These are phyloP conservation scores for Coniophora puteana DNA, from an alignment of 1,284 basidiomycete species.

Conservation along the genomic window DNA sequence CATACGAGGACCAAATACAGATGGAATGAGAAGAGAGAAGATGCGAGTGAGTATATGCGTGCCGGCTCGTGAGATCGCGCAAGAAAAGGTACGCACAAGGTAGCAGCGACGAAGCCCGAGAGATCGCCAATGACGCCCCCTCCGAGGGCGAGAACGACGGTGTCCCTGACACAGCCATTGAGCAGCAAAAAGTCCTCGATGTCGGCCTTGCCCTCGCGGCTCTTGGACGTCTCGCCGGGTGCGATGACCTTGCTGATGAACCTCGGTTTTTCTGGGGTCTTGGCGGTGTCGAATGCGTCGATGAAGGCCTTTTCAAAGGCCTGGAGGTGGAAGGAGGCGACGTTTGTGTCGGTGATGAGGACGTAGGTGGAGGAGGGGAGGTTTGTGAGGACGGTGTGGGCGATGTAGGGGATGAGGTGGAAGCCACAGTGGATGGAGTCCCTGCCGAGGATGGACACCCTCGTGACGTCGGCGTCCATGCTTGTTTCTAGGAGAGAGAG, in stretches of 20 bases:
- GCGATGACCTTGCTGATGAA: conserved; percentile 81
- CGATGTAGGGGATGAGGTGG: conserved; percentile 85
- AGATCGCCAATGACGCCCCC: conserved; percentile 97
- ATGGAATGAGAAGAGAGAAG: conserved; percentile 14
- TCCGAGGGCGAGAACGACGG: conserved; percentile 90
- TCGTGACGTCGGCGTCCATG: conserved; percentile 42
- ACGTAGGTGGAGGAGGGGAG: conserved; percentile 89
- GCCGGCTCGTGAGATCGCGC: conserved; percentile 1
- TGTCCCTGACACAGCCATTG: conserved; percentile 90
- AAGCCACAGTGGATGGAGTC: conserved; percentile 92
- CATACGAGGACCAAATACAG: conserved; percentile 17
- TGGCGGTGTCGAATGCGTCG: conserved; percentile 23
- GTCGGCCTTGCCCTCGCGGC: conserved; percentile 86
- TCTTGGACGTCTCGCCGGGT: conserved; percentile 93
- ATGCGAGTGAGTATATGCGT: neutral
- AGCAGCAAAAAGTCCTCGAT: conserved; percentile 94
- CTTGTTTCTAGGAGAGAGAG: conserved; percentile 9
- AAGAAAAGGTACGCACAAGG: conserved; percentile 70
- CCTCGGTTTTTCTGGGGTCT: conserved; percentile 44
- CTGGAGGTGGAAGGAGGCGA: conserved; percentile 76
- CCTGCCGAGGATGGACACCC: conserved; percentile 83
- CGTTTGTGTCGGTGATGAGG: conserved; percentile 89
- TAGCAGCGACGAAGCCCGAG: conserved; percentile 94
- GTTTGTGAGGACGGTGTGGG: conserved; percentile 68
- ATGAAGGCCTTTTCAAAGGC: conserved; percentile 69